Base-by-base conservation (phyloP, 2,329 filamentous ascomycete species). In the Hymenoscyphus albidus region DNA sequence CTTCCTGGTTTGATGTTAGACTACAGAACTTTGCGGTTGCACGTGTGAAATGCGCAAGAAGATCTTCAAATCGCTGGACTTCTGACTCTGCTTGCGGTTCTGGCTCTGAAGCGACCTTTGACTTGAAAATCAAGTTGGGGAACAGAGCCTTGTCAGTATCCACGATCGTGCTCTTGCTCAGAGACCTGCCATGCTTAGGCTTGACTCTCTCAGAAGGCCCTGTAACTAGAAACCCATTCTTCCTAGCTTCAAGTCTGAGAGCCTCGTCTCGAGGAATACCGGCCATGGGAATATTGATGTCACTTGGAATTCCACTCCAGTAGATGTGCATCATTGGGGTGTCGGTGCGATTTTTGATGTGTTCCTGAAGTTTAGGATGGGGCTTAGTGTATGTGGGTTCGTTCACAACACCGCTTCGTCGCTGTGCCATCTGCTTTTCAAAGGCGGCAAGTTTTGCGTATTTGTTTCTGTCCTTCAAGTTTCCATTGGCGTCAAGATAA, bases 1-100 rank as follows among this genome's bases (percentile, higher is more conserved):
- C 95, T 80, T 98, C 95, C 93, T 98, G 77, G 32, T 65, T n/a
- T 55, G 38, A 22, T 61, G 66, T 69, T 67, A 70, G 66, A 62
- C 39, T 27, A 13, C n/a, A 12, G 18, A 54, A 13, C 22, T 27
- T 54, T 12, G 18, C 18, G 22, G 18, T 27, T 54, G 48, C 48
- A 54, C 48, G 48, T 27, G 48, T 54, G 13, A 54, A 54, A 54
- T 22, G 48, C 18, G 9, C 22, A 54, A 54, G 18, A 27, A 54
- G 18, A 27, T 54, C 22, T 22, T 54, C 48, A 54, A 22, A 54
- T 54, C 22, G 48, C 48, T 54, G 22, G 10, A 13, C 18, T 54
- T 12, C 48, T 54, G 48, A 12, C 48, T 54, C 48, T 54, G 48
- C 48, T 54, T 18, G 9, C 27, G 48, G 48, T 4, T 54, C n/a